Evolutionary conservation across 257 asterid genomes (phyloP), one percentile per base, ranked within the genome.

Genomic region (Solanum gandarillasii): DNA sequence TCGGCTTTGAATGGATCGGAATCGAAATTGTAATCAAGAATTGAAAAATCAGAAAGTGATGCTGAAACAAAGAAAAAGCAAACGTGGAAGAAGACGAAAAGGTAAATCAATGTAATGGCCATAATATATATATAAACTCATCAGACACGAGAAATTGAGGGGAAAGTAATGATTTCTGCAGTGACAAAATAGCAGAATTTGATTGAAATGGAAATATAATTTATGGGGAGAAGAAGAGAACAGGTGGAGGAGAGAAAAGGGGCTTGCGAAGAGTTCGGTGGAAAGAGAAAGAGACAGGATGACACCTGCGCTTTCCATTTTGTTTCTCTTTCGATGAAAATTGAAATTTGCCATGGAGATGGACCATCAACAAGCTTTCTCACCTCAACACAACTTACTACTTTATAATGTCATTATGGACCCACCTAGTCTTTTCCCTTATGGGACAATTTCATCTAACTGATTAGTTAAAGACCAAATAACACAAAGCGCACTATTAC

Each of bases 1-100:
- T 90, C 92, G 18, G 90, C 90, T 4, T 87, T 89, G 83, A 84
- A 84, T 23, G 88, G 89, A 52, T 87, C 82, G n/a, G 88, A 52
- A 65, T 89, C 83, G 31, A 12, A 5, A 29, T 88, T 55, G 83
- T 88, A 27, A 85, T 85, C 83, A 48, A 88, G 29, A 21, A 88
- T 88, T n/a, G 90, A 88, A 31, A 86, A 86, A 48, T 72, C 84
- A 60, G 84, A 46, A 31, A 86, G 67, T 58, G 88, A 46, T 70
- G 83, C 58, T 43, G 81, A 86, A 35, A 58, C 83, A 23, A 74
- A 41, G 62, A 5, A 55, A 52, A 86, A 43, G 12, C 11, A 7
- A 67, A 68, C 31, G 83, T 79, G 21, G 21, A 71, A 67, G 29
- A 86, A 18, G 81, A 55, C 25, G 38, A 46, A 86, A 43, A 86